Percentiles rank a stretch among this genome's conserved stretches.
Evolutionary conservation across 805 yeast genomes (phyloP).

Genomic region (Metschnikowia amazonensis): DNA sequence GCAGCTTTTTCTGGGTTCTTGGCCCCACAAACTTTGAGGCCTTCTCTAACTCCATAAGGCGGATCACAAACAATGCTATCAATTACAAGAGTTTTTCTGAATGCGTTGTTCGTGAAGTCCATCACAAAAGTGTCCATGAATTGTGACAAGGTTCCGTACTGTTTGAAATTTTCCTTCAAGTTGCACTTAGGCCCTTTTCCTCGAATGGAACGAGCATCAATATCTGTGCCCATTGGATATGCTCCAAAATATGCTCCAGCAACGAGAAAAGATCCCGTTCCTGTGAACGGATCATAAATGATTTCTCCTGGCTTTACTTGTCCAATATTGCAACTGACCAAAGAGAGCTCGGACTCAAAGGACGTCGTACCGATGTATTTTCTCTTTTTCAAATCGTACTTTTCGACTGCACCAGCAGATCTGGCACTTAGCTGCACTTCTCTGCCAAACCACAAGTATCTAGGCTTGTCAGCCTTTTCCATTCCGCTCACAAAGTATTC

Average conservation of each 20-base stretch:
- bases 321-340: slow-evolving; percentile 84
- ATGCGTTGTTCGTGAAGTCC: slow-evolving; percentile 92
- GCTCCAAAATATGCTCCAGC: slow-evolving; percentile 88
- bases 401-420: slow-evolving; percentile 61
- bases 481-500: slow-evolving; percentile 53
- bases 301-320: slow-evolving; percentile 63
- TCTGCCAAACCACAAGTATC: slow-evolving; percentile 70
- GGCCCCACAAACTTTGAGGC: slow-evolving; percentile 89
- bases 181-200: slow-evolving; percentile 59
- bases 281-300: slow-evolving; percentile 92
- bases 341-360: slow-evolving; percentile 88
- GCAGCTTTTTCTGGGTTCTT: slow-evolving; percentile 59
- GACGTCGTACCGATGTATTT: slow-evolving; percentile 94
- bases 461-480: slow-evolving; percentile 48
- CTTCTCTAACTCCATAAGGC: slow-evolving; percentile 96
- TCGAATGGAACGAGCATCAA: slow-evolving; percentile 73
- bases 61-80: slow-evolving; percentile 94
- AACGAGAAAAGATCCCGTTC: slow-evolving; percentile 90
- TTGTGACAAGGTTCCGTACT: slow-evolving; percentile 55
- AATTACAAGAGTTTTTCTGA: slow-evolving; percentile 56
- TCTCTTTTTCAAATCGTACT: slow-evolving; percentile 75
- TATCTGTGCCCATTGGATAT: slow-evolving; percentile 79
- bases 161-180: slow-evolving; percentile 65
- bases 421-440: slow-evolving; percentile 62
- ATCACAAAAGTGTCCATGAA: slow-evolving; percentile 78